A percentile compares a stretch with the other conserved stretches of the same genome.
Evolutionary conservation across 148 eudicot genomes (phyloP).

Genomic region (Silene uniflora): DNA sequence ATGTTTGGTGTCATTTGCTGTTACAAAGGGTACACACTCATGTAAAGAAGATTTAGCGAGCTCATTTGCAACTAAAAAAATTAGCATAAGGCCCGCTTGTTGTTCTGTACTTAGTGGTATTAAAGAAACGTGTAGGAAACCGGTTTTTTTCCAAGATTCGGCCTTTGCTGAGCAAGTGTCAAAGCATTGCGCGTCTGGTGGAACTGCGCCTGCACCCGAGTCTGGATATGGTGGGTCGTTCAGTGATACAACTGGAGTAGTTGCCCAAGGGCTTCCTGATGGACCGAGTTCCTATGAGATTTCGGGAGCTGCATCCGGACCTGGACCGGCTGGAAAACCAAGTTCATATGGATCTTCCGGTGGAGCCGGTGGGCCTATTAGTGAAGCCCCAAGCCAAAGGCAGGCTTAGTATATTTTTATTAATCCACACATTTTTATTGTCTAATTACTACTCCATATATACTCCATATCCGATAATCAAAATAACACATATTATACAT

Average conservation of each 20-base stretch:
- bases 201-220: neutral
- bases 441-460: too few relatives aligned
- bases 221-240: neutral
- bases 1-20: slow-evolving; percentile 9
- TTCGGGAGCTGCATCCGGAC: neutral
- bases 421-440: too few relatives aligned
- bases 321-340: neutral
- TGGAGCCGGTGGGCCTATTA: neutral
- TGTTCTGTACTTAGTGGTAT: slow-evolving; percentile 8
- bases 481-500: too few relatives aligned
- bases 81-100: neutral
- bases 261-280: neutral
- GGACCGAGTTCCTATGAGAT: neutral
- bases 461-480: too few relatives aligned
- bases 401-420: neutral
- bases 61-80: slow-evolving; percentile 9
- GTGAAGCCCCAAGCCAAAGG: neutral
- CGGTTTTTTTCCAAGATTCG: neutral
- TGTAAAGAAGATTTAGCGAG: slow-evolving; percentile 13
- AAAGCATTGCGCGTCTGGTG: neutral
- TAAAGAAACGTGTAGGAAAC: slow-evolving; percentile 8
- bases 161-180: neutral
- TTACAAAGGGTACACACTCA: neutral
- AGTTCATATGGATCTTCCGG: neutral
- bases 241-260: neutral